Base-by-base conservation (phyloP, 306 rosid species). In the Lablab purpureus region DNA sequence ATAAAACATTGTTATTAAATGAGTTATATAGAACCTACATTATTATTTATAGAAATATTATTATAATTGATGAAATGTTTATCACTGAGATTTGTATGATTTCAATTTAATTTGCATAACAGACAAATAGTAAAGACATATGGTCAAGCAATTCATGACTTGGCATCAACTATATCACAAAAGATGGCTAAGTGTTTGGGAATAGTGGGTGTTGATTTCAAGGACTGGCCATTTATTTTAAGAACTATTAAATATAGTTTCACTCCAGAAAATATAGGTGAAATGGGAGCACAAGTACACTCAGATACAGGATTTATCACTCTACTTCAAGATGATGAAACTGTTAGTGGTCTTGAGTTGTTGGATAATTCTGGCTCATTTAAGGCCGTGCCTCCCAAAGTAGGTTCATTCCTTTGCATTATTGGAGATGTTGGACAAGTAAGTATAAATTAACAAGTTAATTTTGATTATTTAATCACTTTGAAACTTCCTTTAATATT, bases 291-390 rank as follows among this genome's bases (percentile, higher is more conserved):
- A 5, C 76, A 67, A 11, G 3, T 67, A 0, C 93, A 89, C 79
- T 68, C 91, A 0, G 88, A 87, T 74, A 58, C 87, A 1, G 85
- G 88, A 2, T 87, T 87, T 19, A 18, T 89, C 4, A 87, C 93
- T 30, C 30, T 85, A 58, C 87, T 89, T 69, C 93, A 85, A 74
- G 93, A 87, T 1, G 89, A 89, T 74, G 88, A 89, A 56, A 51
- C 36, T 10, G 89, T 89, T 28, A 80, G 84, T 81, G 79, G 46
- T 69, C 77, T 56, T 56, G 64, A 56, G 34, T 1, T 56, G 8
- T 1, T 22, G 32, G 64, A 56, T 56, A 34, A 11, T 27, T 59
- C 30, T 23, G 10, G 10, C n/a, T 4, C 30, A 56, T 56, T 56
- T 0, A 56, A 56, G 21, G 21, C 72, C 0, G 79, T 85, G 4